Conservation (phyloP, 2,329 filamentous ascomycete species). For the Pseudogymnoascus sp. region DNA sequence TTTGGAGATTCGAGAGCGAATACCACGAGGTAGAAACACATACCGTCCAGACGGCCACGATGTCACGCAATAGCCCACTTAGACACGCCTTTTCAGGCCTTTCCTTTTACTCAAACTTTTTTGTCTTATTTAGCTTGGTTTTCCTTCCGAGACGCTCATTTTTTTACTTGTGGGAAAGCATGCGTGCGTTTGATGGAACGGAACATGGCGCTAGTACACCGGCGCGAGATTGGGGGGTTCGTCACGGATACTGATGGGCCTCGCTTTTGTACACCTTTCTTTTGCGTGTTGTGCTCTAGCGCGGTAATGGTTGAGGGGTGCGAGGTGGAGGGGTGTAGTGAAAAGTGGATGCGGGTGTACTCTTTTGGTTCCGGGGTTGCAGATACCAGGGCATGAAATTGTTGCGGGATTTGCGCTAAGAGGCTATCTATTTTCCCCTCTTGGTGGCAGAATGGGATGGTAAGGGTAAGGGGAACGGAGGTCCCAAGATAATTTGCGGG, state of each 20-base stretch:
- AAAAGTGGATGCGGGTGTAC: background rate
- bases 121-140: background rate
- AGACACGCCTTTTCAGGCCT: constrained; percentile 1
- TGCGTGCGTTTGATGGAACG: background rate
- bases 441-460: background rate
- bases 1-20: background rate
- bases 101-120: background rate
- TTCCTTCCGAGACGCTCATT: background rate
- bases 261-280: background rate
- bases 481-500: background rate
- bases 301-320: background rate
- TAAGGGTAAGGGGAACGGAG: background rate
- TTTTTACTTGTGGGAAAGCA: background rate
- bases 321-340: background rate
- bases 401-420: background rate
- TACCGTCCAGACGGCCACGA: constrained; percentile 3
- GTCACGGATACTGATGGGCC: background rate
- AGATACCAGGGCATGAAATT: background rate
- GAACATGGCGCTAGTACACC: background rate
- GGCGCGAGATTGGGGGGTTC: background rate
- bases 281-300: background rate
- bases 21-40: background rate
- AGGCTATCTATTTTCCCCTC: background rate
- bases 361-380: background rate
- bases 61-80: background rate